phyloP scores from a whole-genome alignment of 768 basidiomycete species.

The Hypholoma sublateritium region DNA sequence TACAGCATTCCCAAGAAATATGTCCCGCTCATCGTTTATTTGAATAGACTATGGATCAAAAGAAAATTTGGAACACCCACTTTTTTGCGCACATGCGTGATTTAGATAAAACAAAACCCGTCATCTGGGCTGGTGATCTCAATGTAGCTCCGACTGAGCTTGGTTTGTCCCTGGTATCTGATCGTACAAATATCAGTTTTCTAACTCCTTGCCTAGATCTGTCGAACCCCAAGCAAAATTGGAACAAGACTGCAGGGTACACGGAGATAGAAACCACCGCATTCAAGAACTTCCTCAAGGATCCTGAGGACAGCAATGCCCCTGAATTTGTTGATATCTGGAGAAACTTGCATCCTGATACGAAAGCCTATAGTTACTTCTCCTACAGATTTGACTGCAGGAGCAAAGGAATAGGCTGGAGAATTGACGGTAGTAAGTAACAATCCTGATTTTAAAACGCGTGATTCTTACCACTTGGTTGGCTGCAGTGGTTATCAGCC shows the following conservation, averaged over 20 bases:
- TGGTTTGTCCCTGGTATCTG: constrained; percentile 39
- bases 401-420: constrained; percentile 81
- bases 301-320: constrained; percentile 37
- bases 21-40: neutral
- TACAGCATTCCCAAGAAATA: neutral
- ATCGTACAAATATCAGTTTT: neutral
- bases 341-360: constrained; percentile 66
- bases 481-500: constrained; percentile 68
- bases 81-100: constrained; percentile 73
- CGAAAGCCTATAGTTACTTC: constrained; percentile 83
- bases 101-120: constrained; percentile 76
- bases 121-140: constrained; percentile 87
- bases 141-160: constrained; percentile 82
- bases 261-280: constrained; percentile 80
- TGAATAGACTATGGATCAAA: constrained; percentile 68
- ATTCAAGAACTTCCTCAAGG: constrained; percentile 65
- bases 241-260: constrained; percentile 88
- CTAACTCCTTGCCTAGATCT: constrained; percentile 46
- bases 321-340: constrained; percentile 76
- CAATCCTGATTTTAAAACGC: too few relatives aligned
- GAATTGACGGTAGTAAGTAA: constrained; percentile 77
- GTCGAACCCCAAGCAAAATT: constrained; percentile 67
- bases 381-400: constrained; percentile 83
- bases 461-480: neutral
- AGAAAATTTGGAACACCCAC: constrained; percentile 78